Conservation (phyloP, 2,329 filamentous ascomycete species). For the Aspergillus pseudonomiae region DNA sequence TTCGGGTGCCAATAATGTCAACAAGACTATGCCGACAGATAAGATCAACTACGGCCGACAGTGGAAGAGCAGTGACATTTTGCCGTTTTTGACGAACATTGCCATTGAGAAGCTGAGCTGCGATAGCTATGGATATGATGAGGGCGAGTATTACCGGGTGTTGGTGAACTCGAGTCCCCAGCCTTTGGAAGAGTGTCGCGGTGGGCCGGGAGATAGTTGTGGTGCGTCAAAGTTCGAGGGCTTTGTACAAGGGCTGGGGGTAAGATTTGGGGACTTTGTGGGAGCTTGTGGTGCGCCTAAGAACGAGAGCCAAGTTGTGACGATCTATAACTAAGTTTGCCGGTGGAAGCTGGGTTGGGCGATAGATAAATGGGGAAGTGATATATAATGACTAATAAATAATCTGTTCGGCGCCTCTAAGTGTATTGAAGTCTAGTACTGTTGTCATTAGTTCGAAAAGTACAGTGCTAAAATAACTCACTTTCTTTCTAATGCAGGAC, state of each 20-base stretch:
- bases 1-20: constrained; percentile 56
- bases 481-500: no score
- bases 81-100: constrained; percentile 69
- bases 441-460: no score
- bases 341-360: no score
- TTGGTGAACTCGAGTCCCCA: constrained; percentile 56
- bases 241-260: constrained; percentile 47
- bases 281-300: constrained; percentile 8
- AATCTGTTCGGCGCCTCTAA: no score
- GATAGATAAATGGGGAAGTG: no score
- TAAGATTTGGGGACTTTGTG: constrained; percentile 22
- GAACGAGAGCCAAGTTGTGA: neutral
- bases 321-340: neutral
- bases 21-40: constrained; percentile 66
- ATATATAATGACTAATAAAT: no score
- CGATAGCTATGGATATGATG: constrained; percentile 58
- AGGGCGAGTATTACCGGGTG: constrained; percentile 57
- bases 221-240: constrained; percentile 46
- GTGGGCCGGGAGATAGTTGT: constrained; percentile 57
- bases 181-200: constrained; percentile 50
- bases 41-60: constrained; percentile 64
- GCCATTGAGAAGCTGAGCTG: constrained; percentile 69
- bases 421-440: no score
- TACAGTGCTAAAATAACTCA: no score
- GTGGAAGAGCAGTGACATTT: constrained; percentile 65